These are phyloP conservation scores for Aspergillus taichungensis DNA, from an alignment of 495 filamentous ascomycete species.

Conservation along the genomic window DNA sequence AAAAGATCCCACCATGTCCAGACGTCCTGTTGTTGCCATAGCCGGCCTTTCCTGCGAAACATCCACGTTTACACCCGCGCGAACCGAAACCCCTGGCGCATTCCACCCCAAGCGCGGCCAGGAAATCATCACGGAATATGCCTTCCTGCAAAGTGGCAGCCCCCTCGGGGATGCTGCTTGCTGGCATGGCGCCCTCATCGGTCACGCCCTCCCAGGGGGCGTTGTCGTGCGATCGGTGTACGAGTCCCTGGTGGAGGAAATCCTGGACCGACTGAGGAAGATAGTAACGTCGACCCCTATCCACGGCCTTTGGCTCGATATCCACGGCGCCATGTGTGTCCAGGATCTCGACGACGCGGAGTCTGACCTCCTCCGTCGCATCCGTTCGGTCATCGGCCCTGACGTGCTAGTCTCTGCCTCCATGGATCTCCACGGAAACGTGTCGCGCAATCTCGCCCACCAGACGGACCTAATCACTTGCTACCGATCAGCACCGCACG, in stretches of 20 bases:
- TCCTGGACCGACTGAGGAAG: slow-evolving; percentile 30
- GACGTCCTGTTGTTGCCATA: slow-evolving; percentile 41
- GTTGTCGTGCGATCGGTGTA: slow-evolving; percentile 39
- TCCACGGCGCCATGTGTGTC: slow-evolving; percentile 52
- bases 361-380: slow-evolving; percentile 41
- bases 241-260: slow-evolving; percentile 39
- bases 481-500: slow-evolving; percentile 48
- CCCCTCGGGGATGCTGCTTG: slow-evolving; percentile 32
- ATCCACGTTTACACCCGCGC: slow-evolving; percentile 45
- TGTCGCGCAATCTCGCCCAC: slow-evolving; percentile 42
- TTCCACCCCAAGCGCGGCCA: slow-evolving; percentile 42
- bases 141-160: slow-evolving; percentile 34
- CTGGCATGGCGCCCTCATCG: slow-evolving; percentile 46
- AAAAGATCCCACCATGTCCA: too few relatives aligned
- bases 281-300: slow-evolving; percentile 23
- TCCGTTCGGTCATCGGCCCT: slow-evolving; percentile 37
- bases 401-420: slow-evolving; percentile 45
- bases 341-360: slow-evolving; percentile 44
- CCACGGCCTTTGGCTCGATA: slow-evolving; percentile 50
- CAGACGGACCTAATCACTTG: slow-evolving; percentile 47
- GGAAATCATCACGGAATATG: slow-evolving; percentile 39
- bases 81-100: slow-evolving; percentile 36
- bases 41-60: slow-evolving; percentile 50
- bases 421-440: slow-evolving; percentile 52
- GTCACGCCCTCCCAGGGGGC: slow-evolving; percentile 47